These are phyloP conservation scores for Vachellia pachyceras DNA, from an alignment of 306 rosid species.

Conservation along the genomic window DNA sequence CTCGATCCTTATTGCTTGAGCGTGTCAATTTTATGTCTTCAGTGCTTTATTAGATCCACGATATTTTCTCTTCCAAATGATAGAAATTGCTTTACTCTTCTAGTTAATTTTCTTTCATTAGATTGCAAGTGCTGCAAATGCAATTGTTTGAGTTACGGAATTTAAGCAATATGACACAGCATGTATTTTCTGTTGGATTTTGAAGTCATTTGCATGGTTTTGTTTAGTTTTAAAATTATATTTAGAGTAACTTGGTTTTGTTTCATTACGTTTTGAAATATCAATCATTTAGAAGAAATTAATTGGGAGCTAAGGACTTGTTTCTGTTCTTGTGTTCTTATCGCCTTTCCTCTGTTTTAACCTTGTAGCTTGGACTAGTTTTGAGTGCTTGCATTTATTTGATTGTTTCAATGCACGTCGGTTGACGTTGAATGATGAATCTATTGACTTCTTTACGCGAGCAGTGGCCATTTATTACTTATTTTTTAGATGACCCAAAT, in stretches of 20 bases:
- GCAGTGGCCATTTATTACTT: neutral
- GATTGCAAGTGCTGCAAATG: conserved; percentile 94
- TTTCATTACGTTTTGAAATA: neutral
- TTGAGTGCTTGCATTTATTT: neutral
- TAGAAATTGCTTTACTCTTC: too few species aligned
- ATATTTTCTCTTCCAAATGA: too few species aligned
- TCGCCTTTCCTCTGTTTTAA: neutral
- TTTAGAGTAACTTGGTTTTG: conserved; percentile 21
- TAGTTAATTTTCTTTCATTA: too few species aligned
- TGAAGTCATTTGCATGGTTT: conserved; percentile 11
- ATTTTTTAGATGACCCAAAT: neutral
- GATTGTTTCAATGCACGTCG: neutral
- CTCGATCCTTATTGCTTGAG: too few species aligned
- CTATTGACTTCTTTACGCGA: neutral
- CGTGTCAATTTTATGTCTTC: too few species aligned
- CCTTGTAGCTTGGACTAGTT: neutral
- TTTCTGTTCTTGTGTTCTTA: neutral
- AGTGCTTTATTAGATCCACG: too few species aligned
- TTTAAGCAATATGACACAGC: neutral
- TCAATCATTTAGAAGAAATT: conserved; percentile 26
- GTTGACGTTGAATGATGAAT: neutral
- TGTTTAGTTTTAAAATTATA: conserved; percentile 24
- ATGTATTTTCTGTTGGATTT: neutral
- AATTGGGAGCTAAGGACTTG: conserved; percentile 10
- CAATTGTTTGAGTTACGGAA: conserved; percentile 56